Evolutionary conservation across 768 basidiomycete genomes (phyloP).

Genomic region (Gymnopilus dilepis): DNA sequence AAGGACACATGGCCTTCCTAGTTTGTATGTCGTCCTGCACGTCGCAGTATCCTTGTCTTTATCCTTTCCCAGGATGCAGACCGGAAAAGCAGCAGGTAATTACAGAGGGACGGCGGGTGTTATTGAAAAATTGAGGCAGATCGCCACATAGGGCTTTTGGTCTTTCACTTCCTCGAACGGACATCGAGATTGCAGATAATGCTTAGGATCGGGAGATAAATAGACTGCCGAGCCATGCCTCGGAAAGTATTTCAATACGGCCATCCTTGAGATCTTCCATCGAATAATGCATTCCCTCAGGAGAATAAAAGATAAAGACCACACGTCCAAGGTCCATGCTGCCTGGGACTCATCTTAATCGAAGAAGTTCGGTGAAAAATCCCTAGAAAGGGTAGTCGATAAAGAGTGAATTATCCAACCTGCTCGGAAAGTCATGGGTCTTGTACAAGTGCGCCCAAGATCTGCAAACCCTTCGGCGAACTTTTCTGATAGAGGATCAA

Average conservation of each 20-base stretch:
- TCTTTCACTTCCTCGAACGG: background rate
- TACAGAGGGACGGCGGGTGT: background rate
- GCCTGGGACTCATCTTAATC: background rate
- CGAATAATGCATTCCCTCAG: background rate
- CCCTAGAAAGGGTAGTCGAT: too few species aligned
- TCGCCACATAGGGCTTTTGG: background rate
- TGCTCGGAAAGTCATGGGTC: background rate
- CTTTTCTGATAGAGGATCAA: background rate
- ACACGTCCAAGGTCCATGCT: background rate
- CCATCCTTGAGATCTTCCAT: background rate
- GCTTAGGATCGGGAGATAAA: background rate
- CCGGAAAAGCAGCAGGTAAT: background rate
- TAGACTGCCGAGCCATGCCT: background rate
- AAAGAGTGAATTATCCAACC: too few species aligned
- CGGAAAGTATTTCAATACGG: background rate
- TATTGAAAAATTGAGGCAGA: background rate
- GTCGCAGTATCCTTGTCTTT: background rate
- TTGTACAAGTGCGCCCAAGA: background rate
- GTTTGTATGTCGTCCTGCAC: background rate
- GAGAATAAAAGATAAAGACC: background rate
- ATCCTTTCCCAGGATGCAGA: background rate
- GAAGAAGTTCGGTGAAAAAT: background rate
- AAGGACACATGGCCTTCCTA: slow-evolving; percentile 13
- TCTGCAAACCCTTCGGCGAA: background rate
- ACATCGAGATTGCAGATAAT: background rate